These are phyloP conservation scores for Candida michaelii DNA, from an alignment of 805 yeast genomes.

Conservation along the genomic window DNA sequence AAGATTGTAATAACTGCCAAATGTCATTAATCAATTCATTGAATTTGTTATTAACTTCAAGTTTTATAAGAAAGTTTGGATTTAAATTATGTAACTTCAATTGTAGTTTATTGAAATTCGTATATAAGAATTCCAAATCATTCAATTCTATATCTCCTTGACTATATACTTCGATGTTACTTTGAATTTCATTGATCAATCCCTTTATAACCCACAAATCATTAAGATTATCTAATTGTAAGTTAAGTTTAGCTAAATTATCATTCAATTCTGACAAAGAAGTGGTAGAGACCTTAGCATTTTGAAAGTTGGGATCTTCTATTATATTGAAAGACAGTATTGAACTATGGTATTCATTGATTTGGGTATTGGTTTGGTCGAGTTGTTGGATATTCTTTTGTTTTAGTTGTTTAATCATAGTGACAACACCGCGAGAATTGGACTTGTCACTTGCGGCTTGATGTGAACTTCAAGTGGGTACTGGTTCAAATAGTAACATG, in stretches of 20 bases:
- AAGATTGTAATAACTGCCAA: slow-evolving; percentile 16
- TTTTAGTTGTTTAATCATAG: slow-evolving; percentile 13
- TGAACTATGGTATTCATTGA: slow-evolving; percentile 12
- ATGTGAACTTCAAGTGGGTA: too few species aligned
- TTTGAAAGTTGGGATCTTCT: slow-evolving; percentile 19
- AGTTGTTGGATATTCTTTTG: slow-evolving; percentile 6
- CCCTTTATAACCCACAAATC: slow-evolving; percentile 28
- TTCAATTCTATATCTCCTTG: slow-evolving; percentile 17
- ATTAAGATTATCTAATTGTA: slow-evolving; percentile 18
- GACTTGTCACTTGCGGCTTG: slow-evolving; percentile 7
- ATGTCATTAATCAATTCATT: slow-evolving; percentile 11
- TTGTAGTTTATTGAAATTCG: slow-evolving; percentile 20
- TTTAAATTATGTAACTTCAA: slow-evolving; percentile 16
- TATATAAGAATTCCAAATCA: slow-evolving; percentile 20
- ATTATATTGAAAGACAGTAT: slow-evolving; percentile 17
- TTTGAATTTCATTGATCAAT: slow-evolving; percentile 23
- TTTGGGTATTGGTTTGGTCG: slow-evolving; percentile 5
- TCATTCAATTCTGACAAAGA: slow-evolving; percentile 17
- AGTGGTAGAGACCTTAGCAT: slow-evolving; percentile 2
- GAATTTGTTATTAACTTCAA: slow-evolving; percentile 13
- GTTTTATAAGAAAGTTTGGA: slow-evolving; percentile 15
- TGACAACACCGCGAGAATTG: too few species aligned
- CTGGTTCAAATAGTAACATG: too few species aligned
- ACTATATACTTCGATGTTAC: slow-evolving; percentile 10
- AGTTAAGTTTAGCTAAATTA: slow-evolving; percentile 6